Percentiles rank a stretch among this genome's conserved stretches.
Conservation (phyloP, 176 grass and related monocot species). For the Aechmea fasciata region DNA sequence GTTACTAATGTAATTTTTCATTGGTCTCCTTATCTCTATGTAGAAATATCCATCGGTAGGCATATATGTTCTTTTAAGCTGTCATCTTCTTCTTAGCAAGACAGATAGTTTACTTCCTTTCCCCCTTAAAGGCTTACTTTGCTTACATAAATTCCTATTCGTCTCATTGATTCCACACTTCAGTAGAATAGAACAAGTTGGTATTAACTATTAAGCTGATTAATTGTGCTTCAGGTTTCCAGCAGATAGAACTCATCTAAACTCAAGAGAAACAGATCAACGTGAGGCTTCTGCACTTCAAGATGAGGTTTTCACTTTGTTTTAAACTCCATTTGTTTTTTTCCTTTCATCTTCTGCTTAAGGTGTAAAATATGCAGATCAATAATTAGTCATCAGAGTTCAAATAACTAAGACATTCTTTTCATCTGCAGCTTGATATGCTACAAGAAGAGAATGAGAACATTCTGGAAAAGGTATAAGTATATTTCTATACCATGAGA, state of each 20-base stretch:
- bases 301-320: conserved; percentile 69
- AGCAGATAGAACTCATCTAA: conserved; percentile 33
- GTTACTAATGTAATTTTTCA: no score
- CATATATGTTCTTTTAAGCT: no score
- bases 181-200: conserved; percentile 7
- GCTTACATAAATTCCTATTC: no score
- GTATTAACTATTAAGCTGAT: conserved; percentile 3
- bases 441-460: conserved; percentile 97
- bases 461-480: conserved; percentile 82
- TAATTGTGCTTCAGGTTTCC: conserved; percentile 40
- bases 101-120: no score
- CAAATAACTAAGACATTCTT: not conserved
- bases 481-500: not conserved
- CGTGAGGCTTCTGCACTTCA: conserved; percentile 76
- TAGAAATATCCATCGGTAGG: no score
- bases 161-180: not conserved
- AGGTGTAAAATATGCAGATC: not conserved
- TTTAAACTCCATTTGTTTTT: conserved; percentile 11
- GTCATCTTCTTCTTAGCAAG: no score
- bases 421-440: conserved; percentile 86
- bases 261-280: conserved; percentile 47
- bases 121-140: no score
- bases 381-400: not conserved
- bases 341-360: conserved; percentile 4
- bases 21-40: no score